Evolutionary conservation across 805 yeast species (phyloP), one percentile per base, ranked within the genome.

Genomic region (Komagataella pseudopastoris): DNA sequence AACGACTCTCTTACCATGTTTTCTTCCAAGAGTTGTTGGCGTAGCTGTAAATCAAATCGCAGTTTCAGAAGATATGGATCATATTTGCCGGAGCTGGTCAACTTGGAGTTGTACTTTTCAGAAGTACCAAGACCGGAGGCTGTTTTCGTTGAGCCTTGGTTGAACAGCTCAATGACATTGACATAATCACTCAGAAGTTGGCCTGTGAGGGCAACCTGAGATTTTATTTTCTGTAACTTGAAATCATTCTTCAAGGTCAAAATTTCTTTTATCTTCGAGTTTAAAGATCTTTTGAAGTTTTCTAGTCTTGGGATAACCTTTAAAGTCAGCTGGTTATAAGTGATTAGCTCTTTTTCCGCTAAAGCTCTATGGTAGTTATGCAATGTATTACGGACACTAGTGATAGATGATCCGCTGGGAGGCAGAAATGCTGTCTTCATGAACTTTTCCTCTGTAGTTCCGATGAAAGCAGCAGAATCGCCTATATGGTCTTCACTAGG

Each of bases 61-160:
- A 81, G 63, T 60, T 81, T 80, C 49, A 81, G 67, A 49, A 83
- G 59, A 57, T 80, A 83, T 6, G 90, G 89, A 62, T 83, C 90
- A 53, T 71, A 59, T 55, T 52, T 57, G 50, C 54, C 59, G 5
- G 39, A 30, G 24, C 47, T 56, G 56, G 49, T 53, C 49, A 23
- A 46, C 51, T 56, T 66, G 51, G 61, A 61, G 12, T 53, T 61
- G 49, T 53, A 51, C 56, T 54, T 50, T 46, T 52, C 48, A 30
- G 51, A 47, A 44, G 59, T 61, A 22, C 55, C 52, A 3, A 69
- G 58, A 12, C 68, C 68, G 45, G 61, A 55, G 30, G 63, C 60
- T 16, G 70, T 62, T 16, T 58, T 61, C 3, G 66, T 59, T 45
- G 65, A 63, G 20, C 70, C 69, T 45, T 63, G 69, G 44, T 68